Base-by-base conservation (phyloP, 108 stramenopile species). In the Parietichytrium sp. region DNA sequence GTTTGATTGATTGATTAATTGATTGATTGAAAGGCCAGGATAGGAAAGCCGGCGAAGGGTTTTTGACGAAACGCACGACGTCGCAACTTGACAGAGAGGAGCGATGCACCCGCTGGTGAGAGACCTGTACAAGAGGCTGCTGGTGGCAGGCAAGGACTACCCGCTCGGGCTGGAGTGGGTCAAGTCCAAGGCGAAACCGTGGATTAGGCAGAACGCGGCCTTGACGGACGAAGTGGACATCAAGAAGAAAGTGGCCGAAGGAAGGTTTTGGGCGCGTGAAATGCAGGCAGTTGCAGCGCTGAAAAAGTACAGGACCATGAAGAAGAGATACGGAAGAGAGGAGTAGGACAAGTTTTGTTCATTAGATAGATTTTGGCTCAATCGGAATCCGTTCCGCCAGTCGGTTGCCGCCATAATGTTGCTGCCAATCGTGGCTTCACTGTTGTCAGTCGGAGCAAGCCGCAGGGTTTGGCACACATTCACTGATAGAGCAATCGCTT, bases 31-130 rank as follows among this genome's bases (percentile, higher is more conserved):
- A n/a, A n/a, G n/a, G n/a, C n/a, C n/a, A n/a, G n/a, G n/a, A n/a
- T n/a, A n/a, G n/a, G n/a, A n/a, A n/a, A n/a, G n/a, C n/a, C n/a
- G n/a, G n/a, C n/a, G n/a, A n/a, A n/a, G n/a, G n/a, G n/a, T n/a
- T n/a, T n/a, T n/a, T n/a, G n/a, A n/a, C n/a, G n/a, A n/a, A n/a
- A n/a, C n/a, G n/a, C n/a, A n/a, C n/a, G n/a, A n/a, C n/a, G n/a
- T n/a, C n/a, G n/a, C 49, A 16, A 49, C 49, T 10, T 16, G 49
- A 49, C 8, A 16, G n/a, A n/a, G n/a, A n/a, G n/a, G n/a, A n/a
- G n/a, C n/a, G 29, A 94, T 96, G 92, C 92, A 94, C 82, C 94
- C 96, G 4, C 83, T 93, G 23, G 93, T 94, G 29, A 88, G 94
- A 81, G 93, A 94, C 84, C 72, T 96, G 51, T 96, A 96, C 89